phyloP scores from a whole-genome alignment of 225 moss, liverwort and hornwort genomes.

The Pleurozium schreberi region DNA sequence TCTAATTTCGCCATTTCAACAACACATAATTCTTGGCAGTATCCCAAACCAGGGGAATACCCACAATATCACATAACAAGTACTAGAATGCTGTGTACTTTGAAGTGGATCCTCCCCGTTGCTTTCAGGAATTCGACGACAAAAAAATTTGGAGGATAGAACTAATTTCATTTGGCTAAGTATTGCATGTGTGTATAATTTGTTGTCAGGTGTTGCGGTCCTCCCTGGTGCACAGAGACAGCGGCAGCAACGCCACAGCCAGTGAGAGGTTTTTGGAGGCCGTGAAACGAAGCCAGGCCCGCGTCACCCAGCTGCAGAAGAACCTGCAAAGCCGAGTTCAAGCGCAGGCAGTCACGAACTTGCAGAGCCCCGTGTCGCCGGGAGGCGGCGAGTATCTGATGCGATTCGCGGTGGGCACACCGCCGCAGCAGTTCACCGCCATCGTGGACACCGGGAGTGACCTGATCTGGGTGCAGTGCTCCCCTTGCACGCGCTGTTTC shows the following conservation, averaged over 20 bases:
- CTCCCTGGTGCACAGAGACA: background rate
- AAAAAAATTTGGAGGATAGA: background rate
- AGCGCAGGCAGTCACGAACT: background rate
- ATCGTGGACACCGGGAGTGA: conserved; percentile 22
- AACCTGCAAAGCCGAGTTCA: background rate
- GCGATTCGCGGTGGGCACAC: conserved; percentile 26
- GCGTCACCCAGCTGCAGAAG: background rate
- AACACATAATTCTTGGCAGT: background rate
- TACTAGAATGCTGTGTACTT: background rate
- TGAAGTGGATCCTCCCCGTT: background rate
- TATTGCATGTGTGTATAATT: too few species aligned
- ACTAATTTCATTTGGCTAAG: background rate
- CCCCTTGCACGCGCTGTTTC: conserved; percentile 32
- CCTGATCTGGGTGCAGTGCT: conserved; percentile 42
- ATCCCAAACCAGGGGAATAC: too few species aligned
- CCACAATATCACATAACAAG: background rate
- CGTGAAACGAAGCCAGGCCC: background rate
- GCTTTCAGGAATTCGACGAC: background rate
- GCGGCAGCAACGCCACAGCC: background rate
- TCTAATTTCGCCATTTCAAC: background rate
- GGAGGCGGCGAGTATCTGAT: conserved; percentile 14
- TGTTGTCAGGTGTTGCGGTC: background rate
- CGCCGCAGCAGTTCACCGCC: background rate
- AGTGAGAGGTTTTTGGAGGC: background rate
- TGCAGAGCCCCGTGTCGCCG: background rate